These are phyloP conservation scores for Tylopilus subfusipes DNA, from an alignment of 768 basidiomycete species.

Conservation along the genomic window DNA sequence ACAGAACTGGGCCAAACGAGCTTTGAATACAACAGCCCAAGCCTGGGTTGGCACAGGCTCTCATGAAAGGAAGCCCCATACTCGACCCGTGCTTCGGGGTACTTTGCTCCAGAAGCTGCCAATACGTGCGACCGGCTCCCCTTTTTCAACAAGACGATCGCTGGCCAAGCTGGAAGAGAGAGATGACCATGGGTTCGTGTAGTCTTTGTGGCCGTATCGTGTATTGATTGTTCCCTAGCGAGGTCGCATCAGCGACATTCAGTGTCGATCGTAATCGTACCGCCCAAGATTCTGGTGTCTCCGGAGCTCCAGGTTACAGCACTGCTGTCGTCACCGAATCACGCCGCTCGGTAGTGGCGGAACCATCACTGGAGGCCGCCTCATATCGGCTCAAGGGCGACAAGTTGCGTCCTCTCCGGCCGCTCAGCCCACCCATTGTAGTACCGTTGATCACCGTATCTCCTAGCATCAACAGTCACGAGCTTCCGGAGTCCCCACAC, in stretches of 20 bases:
- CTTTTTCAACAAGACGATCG: background rate
- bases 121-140: background rate
- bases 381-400: background rate
- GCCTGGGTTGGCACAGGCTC: background rate
- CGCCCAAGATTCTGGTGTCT: background rate
- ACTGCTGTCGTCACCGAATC: background rate
- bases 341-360: background rate
- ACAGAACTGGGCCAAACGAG: background rate
- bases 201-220: background rate
- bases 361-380: background rate
- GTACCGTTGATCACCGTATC: slow-evolving; percentile 4
- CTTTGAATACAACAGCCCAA: background rate
- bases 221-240: slow-evolving; percentile 9
- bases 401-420: background rate
- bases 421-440: background rate
- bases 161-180: background rate
- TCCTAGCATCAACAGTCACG: background rate
- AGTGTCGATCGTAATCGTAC: background rate
- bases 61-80: slow-evolving; percentile 14
- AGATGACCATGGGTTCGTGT: slow-evolving; percentile 10
- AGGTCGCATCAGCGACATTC: background rate
- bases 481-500: background rate
- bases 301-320: background rate
- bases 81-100: background rate
- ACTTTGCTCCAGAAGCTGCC: background rate